These are phyloP conservation scores for Achaetomium macrosporum DNA, from an alignment of 2,329 filamentous ascomycete species.

Conservation along the genomic window DNA sequence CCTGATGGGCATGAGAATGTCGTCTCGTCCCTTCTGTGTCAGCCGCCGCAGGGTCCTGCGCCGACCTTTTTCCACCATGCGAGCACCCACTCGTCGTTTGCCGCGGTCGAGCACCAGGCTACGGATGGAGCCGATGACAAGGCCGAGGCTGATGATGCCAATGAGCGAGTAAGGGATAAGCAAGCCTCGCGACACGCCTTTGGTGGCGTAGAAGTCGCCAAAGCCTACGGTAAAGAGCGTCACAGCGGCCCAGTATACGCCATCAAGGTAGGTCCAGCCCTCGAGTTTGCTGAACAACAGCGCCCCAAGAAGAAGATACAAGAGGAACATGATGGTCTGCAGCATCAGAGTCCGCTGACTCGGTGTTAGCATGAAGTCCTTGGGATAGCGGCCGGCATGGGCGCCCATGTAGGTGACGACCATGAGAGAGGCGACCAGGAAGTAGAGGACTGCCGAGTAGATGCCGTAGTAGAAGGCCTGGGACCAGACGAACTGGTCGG, in stretches of 20 bases:
- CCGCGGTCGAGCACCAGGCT: constrained; percentile 57
- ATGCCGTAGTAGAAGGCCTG: constrained; percentile 86
- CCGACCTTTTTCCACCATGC: constrained; percentile 56
- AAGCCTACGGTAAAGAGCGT: constrained; percentile 61
- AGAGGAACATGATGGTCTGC: constrained; percentile 79
- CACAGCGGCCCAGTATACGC: constrained; percentile 73
- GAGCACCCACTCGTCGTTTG: constrained; percentile 46
- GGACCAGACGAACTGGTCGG: constrained; percentile 56
- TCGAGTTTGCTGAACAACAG: constrained; percentile 69
- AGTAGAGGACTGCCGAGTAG: constrained; percentile 73
- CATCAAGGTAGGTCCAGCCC: constrained; percentile 69
- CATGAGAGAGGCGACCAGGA: constrained; percentile 70
- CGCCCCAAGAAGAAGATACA: constrained; percentile 74
- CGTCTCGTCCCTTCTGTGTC: constrained; percentile 39
- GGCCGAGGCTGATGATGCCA: constrained; percentile 77
- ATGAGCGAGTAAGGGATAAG: constrained; percentile 79
- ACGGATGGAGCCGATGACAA: constrained; percentile 75
- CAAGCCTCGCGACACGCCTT: constrained; percentile 58
- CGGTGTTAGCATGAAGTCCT: constrained; percentile 71
- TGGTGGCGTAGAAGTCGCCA: constrained; percentile 47
- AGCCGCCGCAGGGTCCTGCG: constrained; percentile 42
- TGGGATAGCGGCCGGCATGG: constrained; percentile 60
- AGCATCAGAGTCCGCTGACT: constrained; percentile 84
- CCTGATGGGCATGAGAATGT: constrained; percentile 45
- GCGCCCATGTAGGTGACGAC: constrained; percentile 76